phyloP scores from a whole-genome alignment of 305 asterid species.

The Solanum hybrid region DNA sequence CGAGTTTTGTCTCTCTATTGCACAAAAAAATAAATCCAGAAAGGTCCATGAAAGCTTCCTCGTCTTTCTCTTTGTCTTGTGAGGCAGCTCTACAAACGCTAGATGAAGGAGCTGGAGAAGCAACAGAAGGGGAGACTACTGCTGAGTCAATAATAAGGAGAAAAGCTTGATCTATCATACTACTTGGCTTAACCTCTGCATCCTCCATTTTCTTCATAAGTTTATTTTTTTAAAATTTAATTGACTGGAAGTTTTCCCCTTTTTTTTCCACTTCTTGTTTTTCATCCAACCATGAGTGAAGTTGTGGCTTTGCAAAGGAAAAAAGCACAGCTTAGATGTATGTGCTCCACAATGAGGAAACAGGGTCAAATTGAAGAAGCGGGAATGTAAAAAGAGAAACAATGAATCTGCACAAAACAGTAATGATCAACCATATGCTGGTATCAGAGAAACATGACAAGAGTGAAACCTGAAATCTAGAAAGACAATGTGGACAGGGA shows the following conservation, averaged over 20 bases:
- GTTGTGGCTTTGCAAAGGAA: constrained; percentile 14
- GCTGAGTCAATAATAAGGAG: background rate
- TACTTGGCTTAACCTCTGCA: constrained; percentile 7
- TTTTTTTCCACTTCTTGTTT: constrained; percentile 14
- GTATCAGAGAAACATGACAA: background rate
- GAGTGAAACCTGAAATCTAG: background rate
- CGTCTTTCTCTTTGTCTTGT: constrained; percentile 17
- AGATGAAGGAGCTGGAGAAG: constrained; percentile 12
- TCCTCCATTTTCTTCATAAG: constrained; percentile 19
- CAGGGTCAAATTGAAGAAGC: background rate
- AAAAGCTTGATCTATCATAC: background rate
- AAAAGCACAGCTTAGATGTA: constrained; percentile 10
- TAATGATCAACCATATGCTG: background rate
- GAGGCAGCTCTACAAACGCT: constrained; percentile 16
- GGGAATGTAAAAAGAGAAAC: background rate
- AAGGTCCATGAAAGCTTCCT: constrained; percentile 14
- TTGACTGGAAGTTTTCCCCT: constrained; percentile 14
- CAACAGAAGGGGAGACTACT: background rate
- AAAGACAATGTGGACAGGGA: background rate
- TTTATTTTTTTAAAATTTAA: background rate
- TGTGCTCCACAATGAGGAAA: background rate
- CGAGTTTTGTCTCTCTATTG: constrained; percentile 46
- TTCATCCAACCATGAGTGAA: constrained; percentile 23
- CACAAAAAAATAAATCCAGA: constrained; percentile 77
- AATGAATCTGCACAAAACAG: background rate